Percentiles rank a stretch among this genome's conserved stretches.
These are phyloP conservation scores for Phytophthora ohioensis DNA, from an alignment of 352 stramenopile species.

Conservation along the genomic window DNA sequence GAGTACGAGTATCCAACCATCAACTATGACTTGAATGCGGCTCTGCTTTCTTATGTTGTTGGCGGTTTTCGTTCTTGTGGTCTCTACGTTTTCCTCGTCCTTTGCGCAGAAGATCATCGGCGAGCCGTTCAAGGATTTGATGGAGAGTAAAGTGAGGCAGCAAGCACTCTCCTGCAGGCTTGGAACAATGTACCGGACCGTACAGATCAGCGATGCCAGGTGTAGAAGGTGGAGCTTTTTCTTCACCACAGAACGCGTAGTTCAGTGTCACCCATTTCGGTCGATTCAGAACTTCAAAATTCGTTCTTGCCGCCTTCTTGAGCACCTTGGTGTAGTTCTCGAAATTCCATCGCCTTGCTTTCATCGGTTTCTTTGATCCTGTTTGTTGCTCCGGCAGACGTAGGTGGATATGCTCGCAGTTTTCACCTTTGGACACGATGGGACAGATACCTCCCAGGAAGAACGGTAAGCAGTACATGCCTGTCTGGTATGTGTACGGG, in stretches of 20 bases:
- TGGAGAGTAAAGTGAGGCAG: slow-evolving; percentile 61
- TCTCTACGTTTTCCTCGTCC: slow-evolving; percentile 34
- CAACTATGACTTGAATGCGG: too few species aligned
- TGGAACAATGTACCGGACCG: slow-evolving; percentile 43
- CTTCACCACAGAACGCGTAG: slow-evolving; percentile 56
- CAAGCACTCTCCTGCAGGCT: slow-evolving; percentile 42
- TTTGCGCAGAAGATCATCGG: slow-evolving; percentile 46
- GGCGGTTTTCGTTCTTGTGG: slow-evolving; percentile 31
- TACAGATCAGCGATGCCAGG: slow-evolving; percentile 26
- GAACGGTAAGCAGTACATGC: slow-evolving; percentile 62
- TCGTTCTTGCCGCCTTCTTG: slow-evolving; percentile 23
- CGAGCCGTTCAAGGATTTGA: slow-evolving; percentile 62
- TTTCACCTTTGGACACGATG: slow-evolving; percentile 31
- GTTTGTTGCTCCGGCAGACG: slow-evolving; percentile 11
- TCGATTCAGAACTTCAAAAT: slow-evolving; percentile 16
- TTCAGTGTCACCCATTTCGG: slow-evolving; percentile 28
- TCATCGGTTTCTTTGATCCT: slow-evolving; percentile 6
- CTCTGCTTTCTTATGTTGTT: slow-evolving; percentile 11
- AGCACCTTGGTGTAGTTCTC: slow-evolving; percentile 52
- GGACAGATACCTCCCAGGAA: slow-evolving; percentile 57
- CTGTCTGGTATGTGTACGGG: slow-evolving; percentile 68
- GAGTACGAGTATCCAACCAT: too few species aligned
- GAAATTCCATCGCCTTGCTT: slow-evolving; percentile 43
- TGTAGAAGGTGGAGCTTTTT: slow-evolving; percentile 12
- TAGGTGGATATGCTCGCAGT: slow-evolving; percentile 60